Evolutionary conservation across 2,329 filamentous ascomycete genomes (phyloP), one percentile per base, ranked within the genome.

Genomic region (Calonectria montana): DNA sequence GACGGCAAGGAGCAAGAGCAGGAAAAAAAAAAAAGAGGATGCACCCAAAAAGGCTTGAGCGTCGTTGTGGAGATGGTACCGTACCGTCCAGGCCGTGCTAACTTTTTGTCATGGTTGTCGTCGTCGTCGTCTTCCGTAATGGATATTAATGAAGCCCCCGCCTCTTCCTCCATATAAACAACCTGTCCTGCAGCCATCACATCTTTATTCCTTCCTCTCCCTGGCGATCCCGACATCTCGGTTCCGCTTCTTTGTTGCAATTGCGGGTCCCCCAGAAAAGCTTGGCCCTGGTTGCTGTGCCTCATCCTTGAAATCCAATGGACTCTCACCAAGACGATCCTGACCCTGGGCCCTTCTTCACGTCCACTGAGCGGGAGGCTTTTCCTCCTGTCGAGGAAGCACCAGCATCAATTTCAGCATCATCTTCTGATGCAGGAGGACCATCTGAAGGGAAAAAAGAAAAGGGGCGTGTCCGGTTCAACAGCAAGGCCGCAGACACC

Each of bases 401-500:
- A 23, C 10, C 29, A 21, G 29, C 50, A 37, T 18, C n/a, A 15
- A 21, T 29, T 13, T 37, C 50, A 7, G 27, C 48, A n/a, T 25
- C 48, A 31, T 3, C 25, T 9, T 53, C 48, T 31, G 48, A 53
- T 18, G 50, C 50, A 21, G 39, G 41, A 25, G 74, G 70, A 37
- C 65, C 63, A 13, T 70, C 76, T 7, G 76, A 73, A 31, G 39
- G 73, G n/a, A 79, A 66, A 70, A 86, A 82, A 75, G 86, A 88
- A 72, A 88, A 87, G 73, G 85, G 84, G 3, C 84, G 86, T 31
- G 86, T 88, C 31, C 83, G 86, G 8, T 88, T 88, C 74, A 87
- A 87, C 76, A 88, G 86, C 79, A 84, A 82, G 69, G 84, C 85
- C 31, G 84, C 76, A 21, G 79, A 77, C 25, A 81, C 75, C 47